Percentiles rank a stretch among this genome's conserved stretches.
Conservation (phyloP, 106 monocot genomes). For the Dendrobium chrysotoxum region DNA sequence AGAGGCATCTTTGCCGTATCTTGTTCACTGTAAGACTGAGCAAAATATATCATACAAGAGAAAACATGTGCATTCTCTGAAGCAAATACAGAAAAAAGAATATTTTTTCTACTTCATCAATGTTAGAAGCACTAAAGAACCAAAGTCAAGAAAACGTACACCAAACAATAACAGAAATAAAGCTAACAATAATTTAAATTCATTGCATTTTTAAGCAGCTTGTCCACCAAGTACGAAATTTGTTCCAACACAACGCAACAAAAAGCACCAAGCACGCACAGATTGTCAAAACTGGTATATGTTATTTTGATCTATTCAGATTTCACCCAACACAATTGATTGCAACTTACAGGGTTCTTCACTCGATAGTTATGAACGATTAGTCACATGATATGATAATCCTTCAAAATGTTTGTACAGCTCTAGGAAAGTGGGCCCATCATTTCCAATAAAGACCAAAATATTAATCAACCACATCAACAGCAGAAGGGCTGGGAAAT, state of each 20-base stretch:
- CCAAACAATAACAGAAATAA: neutral
- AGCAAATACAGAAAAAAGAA: neutral
- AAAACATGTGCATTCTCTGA: neutral
- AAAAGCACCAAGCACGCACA: neutral
- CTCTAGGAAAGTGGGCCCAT: no score
- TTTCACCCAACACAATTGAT: neutral
- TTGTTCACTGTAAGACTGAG: conserved; percentile 72
- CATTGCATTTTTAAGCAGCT: neutral
- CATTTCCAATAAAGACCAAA: no score
- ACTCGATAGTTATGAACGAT: neutral
- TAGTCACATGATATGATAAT: neutral
- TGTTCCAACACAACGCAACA: neutral
- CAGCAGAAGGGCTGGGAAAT: no score
- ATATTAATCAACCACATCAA: no score
- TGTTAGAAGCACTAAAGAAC: neutral
- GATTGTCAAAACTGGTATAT: neutral
- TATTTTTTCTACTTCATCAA: neutral
- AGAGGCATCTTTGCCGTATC: conserved; percentile 90
- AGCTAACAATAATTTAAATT: neutral
- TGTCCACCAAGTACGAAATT: neutral
- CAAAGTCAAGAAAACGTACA: neutral
- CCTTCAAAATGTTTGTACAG: no score
- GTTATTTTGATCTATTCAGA: neutral
- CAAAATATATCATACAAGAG: conserved; percentile 8
- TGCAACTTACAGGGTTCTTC: neutral